Conservation (phyloP, 305 asterid species). For the Lippia alba region DNA sequence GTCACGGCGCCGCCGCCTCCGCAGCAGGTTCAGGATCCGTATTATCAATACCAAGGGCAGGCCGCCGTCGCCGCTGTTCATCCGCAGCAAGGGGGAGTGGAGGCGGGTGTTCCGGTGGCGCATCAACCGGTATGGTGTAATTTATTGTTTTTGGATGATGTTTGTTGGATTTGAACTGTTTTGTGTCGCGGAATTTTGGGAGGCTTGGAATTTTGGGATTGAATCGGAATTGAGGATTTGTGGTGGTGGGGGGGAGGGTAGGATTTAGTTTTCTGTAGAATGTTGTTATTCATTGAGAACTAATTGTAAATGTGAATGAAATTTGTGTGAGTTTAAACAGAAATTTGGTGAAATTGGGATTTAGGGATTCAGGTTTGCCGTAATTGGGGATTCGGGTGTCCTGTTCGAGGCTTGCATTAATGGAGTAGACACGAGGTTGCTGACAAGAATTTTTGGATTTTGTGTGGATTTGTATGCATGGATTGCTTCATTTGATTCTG, state of each 20-base stretch:
- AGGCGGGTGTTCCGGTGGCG: slow-evolving; percentile 35
- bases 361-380: neutral
- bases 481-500: neutral
- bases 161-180: neutral
- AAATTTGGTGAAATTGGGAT: neutral
- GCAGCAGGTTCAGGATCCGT: slow-evolving; percentile 25
- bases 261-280: neutral
- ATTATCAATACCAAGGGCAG: slow-evolving; percentile 34
- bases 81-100: slow-evolving; percentile 38
- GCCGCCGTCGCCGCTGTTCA: slow-evolving; percentile 19
- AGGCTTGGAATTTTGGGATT: slow-evolving; percentile 10
- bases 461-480: neutral
- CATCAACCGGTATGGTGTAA: slow-evolving; percentile 46
- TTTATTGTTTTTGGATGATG: neutral
- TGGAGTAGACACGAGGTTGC: neutral
- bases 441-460: neutral
- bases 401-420: neutral
- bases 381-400: neutral
- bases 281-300: neutral
- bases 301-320: neutral
- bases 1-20: slow-evolving; percentile 38
- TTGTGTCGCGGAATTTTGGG: neutral
- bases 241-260: slow-evolving; percentile 14
- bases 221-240: slow-evolving; percentile 6
- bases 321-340: neutral